Conservation (phyloP, 805 yeast genomes). For the Ogataea ramenticola region DNA sequence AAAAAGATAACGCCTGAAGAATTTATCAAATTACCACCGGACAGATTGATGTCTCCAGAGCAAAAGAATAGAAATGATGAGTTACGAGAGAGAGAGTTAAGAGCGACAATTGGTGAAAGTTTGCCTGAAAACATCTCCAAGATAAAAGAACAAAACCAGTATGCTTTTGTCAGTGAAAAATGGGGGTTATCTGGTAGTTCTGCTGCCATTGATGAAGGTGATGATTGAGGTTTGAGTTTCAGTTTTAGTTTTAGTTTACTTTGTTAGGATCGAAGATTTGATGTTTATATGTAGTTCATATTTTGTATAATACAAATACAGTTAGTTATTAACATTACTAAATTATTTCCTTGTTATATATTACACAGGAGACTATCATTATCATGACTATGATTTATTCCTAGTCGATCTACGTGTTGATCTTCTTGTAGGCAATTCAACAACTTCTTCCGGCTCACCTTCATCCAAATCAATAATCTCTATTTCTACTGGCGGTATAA, state of each 20-base stretch:
- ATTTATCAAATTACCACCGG: conserved; percentile 15
- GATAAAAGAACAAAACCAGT: conserved; percentile 18
- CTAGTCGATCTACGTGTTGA: neutral
- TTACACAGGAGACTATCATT: no score
- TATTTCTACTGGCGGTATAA: neutral
- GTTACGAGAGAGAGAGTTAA: conserved; percentile 22
- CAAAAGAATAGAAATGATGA: conserved; percentile 22
- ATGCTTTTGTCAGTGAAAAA: conserved; percentile 22
- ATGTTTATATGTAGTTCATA: no score
- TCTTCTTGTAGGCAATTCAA: neutral
- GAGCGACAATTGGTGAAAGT: conserved; percentile 18
- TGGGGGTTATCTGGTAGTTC: conserved; percentile 30
- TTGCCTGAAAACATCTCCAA: conserved; percentile 21
- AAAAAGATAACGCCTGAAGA: conserved; percentile 10
- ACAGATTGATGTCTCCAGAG: conserved; percentile 18
- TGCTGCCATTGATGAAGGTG: conserved; percentile 21
- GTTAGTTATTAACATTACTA: no score
- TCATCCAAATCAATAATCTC: neutral
- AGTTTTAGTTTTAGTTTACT: neutral
- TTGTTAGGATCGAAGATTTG: no score
- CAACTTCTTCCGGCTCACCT: neutral
- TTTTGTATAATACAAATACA: no score
- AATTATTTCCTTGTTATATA: no score
- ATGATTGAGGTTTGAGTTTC: neutral
- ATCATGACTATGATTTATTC: neutral